Evolutionary conservation across 805 yeast species (phyloP), one percentile per base, ranked within the genome.

Genomic region (Crinitomyces ghanaensis): DNA sequence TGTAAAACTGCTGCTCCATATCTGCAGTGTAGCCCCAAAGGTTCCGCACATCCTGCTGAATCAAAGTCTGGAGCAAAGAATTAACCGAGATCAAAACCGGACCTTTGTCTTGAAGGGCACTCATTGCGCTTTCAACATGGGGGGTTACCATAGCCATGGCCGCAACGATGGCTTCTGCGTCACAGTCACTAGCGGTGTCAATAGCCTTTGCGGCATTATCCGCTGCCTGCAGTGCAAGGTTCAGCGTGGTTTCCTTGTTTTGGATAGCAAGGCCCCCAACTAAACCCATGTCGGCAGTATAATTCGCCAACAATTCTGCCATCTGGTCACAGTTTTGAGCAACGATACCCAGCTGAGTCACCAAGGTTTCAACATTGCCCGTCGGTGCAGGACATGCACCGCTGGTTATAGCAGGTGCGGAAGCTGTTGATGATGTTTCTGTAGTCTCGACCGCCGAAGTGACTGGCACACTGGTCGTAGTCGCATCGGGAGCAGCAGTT

Each of bases 231-330:
- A 51, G 43, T 26, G 46, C 49, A 15, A 19, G 12, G 19, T 40
- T 31, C 22, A 51, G 37, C 9, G 42, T 35, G 14, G 38, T 37
- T 43, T 42, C 46, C 21, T 37, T 24, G 26, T 30, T 28, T 50
- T 52, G 57, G 40, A 52, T 50, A 25, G 35, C 38, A 11, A 51
- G 44, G 17, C 55, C 57, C 30, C 52, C 57, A 14, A 18, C 20
- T 13, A 51, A 39, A 26, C 57, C 56, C 14, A 35, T 33, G 7
- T 35, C 26, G 8, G 22, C 17, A 7, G 19, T 26, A 20, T 31
- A 41, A 2, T 19, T 19, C 33, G 30, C 27, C 31, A 33, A 37
- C 8, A 23, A 20, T n/a, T 33, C 23, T 21, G 31, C 44, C 23
- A 31, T 39, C 26, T 22, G 15, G 20, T 21, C 31, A 19, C 37